A percentile compares a stretch with the other conserved stretches of the same genome.
Conservation (phyloP, 768 basidiomycete genomes). For the Tulasnella sp. region DNA sequence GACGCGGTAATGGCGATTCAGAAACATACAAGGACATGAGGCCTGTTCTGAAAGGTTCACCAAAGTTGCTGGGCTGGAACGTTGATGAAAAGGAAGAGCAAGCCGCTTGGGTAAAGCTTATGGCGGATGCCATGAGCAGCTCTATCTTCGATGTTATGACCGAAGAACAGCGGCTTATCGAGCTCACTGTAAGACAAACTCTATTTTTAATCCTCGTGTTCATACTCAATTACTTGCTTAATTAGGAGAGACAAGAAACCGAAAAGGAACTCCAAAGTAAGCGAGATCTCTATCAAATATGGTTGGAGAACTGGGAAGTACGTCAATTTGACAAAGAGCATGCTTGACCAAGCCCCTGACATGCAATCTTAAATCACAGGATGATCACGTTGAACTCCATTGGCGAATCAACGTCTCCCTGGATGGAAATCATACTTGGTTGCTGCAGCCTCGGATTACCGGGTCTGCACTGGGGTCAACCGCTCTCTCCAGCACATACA, state of each 20-base stretch:
- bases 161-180: background rate
- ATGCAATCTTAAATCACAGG: background rate
- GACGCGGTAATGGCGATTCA: no score
- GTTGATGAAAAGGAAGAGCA: conserved; percentile 11
- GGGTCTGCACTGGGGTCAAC: background rate
- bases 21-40: no score
- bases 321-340: background rate
- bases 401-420: conserved; percentile 6
- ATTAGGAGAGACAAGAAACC: background rate
- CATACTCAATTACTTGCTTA: background rate
- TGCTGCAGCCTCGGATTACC: background rate
- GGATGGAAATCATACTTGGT: conserved; percentile 4
- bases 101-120: conserved; percentile 7
- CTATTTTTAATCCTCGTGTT: background rate
- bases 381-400: background rate
- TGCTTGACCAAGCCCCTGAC: background rate
- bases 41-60: conserved; percentile 10
- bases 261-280: background rate
- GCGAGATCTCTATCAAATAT: background rate
- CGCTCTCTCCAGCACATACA: background rate
- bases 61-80: conserved; percentile 6
- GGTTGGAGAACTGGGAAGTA: conserved; percentile 6
- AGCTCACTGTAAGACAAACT: background rate
- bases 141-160: conserved; percentile 2
- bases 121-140: conserved; percentile 7